Evolutionary conservation across 2,329 filamentous ascomycete species (phyloP).

Genomic region (Rasamsonia emersonii): DNA sequence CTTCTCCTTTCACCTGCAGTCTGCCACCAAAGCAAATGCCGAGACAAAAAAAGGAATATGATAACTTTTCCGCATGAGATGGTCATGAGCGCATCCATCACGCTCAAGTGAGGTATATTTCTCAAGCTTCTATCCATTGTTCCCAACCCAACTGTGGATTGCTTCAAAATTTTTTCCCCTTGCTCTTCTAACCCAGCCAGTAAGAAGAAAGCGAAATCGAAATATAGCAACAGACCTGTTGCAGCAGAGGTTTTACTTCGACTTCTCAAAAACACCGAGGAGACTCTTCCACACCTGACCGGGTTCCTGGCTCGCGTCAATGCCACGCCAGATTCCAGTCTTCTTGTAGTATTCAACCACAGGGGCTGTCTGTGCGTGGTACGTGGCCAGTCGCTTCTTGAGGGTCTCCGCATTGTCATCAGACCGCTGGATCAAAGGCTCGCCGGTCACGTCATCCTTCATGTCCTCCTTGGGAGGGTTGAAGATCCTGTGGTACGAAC

Average conservation of each 20-base stretch:
- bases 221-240: no score
- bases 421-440: slow-evolving; percentile 89
- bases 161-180: neutral
- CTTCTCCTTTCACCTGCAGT: slow-evolving; percentile 6
- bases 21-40: slow-evolving; percentile 7
- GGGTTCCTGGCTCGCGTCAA: slow-evolving; percentile 94
- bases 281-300: slow-evolving; percentile 93
- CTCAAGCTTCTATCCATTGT: neutral
- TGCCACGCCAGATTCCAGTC: slow-evolving; percentile 90
- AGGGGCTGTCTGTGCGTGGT: slow-evolving; percentile 86
- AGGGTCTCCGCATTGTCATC: slow-evolving; percentile 96
- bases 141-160: neutral
- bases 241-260: slow-evolving; percentile 33
- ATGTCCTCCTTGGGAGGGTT: slow-evolving; percentile 91
- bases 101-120: no score
- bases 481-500: slow-evolving; percentile 97
- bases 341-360: slow-evolving; percentile 96
- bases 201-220: no score
- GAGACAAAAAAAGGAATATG: slow-evolving; percentile 8
- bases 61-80: slow-evolving; percentile 9
- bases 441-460: slow-evolving; percentile 94
- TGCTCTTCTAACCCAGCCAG: no score
- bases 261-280: slow-evolving; percentile 69
- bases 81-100: slow-evolving; percentile 10
- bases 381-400: slow-evolving; percentile 87